Evolutionary conservation across 2,329 filamentous ascomycete species (phyloP), one percentile per base, ranked within the genome.

Genomic region (Diaporthe amygdali): DNA sequence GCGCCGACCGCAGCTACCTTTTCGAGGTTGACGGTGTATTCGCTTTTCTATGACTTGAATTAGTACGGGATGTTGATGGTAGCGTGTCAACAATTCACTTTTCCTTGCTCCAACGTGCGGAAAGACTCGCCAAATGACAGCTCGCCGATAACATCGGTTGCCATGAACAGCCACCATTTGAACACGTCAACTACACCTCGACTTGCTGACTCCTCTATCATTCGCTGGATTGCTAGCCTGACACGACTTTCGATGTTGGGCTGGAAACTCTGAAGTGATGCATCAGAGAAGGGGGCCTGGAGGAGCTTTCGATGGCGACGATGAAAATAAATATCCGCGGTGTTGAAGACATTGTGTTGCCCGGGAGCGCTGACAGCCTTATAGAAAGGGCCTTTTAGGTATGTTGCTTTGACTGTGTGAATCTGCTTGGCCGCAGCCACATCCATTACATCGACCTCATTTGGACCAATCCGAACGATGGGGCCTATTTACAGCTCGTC

Each of bases 71-170:
- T n/a, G 12, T 17, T n/a, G 3, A 12, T 8, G 22, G 8, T 6
- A 8, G 25, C 2, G 3, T 34, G n/a, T 68, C 41, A n/a, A 6
- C 22, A 8, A 54, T 67, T 32, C 75, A 88, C 86, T 78, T 85
- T 77, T 20, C 86, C 86, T 5, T 77, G 76, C 68, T 90, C 86
- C 5, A 91, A 76, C 79, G 86, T 85, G 0, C 78, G 77, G 70
- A 90, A 89, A 0, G 86, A 86, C n/a, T 89, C 83, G 0, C 88
- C 88, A 76, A 90, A 90, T 1, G 80, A 84, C 7, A 90, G 76
- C 64, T 89, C 82, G 0, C 83, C 86, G 63, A 89, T 87, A 0
- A 88, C 78, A 74, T 90, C 88, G 0, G 87, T 88, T 3, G 83
- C 76, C 80, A 86, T 81, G 66, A 87, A 88, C 7, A 84, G 76